Evolutionary conservation across 257 asterid species (phyloP), one percentile per base, ranked within the genome.

Genomic region (Solanum pennellii): DNA sequence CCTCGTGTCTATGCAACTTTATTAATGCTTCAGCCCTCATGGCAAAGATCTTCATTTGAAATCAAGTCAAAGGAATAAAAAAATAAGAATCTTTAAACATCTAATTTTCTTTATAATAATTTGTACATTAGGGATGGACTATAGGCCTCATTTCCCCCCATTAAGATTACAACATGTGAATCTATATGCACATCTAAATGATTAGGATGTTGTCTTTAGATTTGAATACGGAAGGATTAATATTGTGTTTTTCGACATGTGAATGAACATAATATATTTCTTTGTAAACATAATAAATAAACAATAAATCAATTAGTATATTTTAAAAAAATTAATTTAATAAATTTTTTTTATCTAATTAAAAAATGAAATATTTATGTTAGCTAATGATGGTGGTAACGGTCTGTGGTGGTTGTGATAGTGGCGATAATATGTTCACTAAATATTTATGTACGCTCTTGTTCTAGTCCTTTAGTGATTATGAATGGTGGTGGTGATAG

Each of bases 1-100:
- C 95, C 87, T 91, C 93, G 82, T 89, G 92, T 89, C 87, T 92
- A 80, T 89, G 90, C 59, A 93, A 91, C 91, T 88, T 93, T 90
- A 93, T 21, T 35, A 90, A 88, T 21, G 96, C 93, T 88, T 91
- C 96, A 37, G 93, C 93, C 91, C 89, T 93, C 88, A 93, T 86
- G 65, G 91, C 91, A 86, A 91, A 89, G 87, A 93, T 89, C 96
- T 93, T 82, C 83, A 59, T 33, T 66, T 83, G 59, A 21, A 25
- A 44, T 77, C n/a, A 44, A 25, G 37, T 25, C 25, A 77, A 42
- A 77, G 62, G 39, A 44, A 33, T 33, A 33, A 33, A 77, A 31
- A 44, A 77, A 42, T 44, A 7, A 76, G 35, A 42, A 76, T 76
- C 60, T 69, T 69, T 37, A 37, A 73, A 20, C 49, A 21, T 73